Percentiles rank a stretch among this genome's conserved stretches.
These are phyloP conservation scores for Geotrichum europaeum DNA, from an alignment of 1,139 yeast genomes.

Conservation along the genomic window DNA sequence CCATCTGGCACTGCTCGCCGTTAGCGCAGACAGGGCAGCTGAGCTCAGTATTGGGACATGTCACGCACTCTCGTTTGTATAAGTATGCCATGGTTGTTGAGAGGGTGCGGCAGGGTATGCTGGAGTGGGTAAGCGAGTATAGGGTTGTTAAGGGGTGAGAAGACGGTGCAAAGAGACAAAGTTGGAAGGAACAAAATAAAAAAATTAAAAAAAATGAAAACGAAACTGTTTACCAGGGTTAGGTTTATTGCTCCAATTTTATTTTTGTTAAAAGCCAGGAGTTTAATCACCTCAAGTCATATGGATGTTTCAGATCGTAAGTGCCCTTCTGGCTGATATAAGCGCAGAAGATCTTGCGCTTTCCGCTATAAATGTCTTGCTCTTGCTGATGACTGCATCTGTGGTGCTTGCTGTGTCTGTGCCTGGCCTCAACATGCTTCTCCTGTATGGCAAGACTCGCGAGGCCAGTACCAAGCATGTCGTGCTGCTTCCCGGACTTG, in stretches of 20 bases:
- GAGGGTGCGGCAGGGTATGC: neutral
- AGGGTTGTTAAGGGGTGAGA: neutral
- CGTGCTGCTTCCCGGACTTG: neutral
- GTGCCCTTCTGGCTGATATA: neutral
- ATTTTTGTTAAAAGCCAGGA: neutral
- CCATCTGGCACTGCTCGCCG: constrained; percentile 28
- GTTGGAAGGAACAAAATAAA: neutral
- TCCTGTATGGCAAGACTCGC: constrained; percentile 28
- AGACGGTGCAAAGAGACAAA: neutral
- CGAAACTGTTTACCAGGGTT: too few species aligned
- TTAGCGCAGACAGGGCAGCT: constrained; percentile 29
- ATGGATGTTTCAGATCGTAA: neutral
- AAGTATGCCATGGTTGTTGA: neutral
- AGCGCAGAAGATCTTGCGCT: neutral
- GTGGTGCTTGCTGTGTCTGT: constrained; percentile 10
- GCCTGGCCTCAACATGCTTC: constrained; percentile 22
- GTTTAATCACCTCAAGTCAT: neutral
- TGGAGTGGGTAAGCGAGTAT: neutral
- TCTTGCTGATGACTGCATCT: neutral
- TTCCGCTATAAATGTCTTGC: neutral
- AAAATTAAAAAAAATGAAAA: neutral
- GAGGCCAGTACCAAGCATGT: neutral
- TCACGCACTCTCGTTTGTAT: constrained; percentile 8
- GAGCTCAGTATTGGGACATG: constrained; percentile 18
- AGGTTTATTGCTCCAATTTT: too few species aligned